These are phyloP conservation scores for Spinacia oleracea DNA, from an alignment of 179 eudicot genomes.

Conservation along the genomic window DNA sequence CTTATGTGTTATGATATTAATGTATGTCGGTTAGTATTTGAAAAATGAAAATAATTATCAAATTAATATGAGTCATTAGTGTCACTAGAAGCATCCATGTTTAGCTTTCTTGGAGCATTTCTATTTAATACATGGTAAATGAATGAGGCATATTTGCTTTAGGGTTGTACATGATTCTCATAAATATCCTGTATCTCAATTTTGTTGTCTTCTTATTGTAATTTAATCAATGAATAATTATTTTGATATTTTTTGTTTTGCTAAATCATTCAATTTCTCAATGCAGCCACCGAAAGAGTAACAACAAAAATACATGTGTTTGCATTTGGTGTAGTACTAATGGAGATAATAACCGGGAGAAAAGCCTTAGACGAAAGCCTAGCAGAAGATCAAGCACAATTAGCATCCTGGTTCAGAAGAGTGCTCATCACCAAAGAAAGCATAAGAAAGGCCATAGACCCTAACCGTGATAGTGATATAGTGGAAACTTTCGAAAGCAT, in stretches of 20 bases:
- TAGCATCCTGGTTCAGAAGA: conserved; percentile 42
- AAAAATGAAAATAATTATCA: neutral
- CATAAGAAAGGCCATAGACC: conserved; percentile 38
- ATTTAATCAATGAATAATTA: too few species aligned
- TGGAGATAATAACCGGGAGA: conserved; percentile 47
- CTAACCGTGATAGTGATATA: conserved; percentile 23
- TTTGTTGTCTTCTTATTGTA: too few species aligned
- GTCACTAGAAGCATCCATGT: conserved; percentile 1
- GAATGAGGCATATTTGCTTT: too few species aligned
- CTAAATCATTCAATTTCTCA: neutral
- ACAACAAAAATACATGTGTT: conserved; percentile 45
- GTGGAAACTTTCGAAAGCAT: conserved; percentile 36
- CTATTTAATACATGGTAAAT: neutral
- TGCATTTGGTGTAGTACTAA: conserved; percentile 42
- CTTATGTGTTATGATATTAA: neutral
- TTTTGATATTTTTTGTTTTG: neutral
- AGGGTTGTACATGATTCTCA: too few species aligned
- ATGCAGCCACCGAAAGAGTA: conserved; percentile 46
- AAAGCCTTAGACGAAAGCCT: conserved; percentile 43
- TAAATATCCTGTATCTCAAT: too few species aligned
- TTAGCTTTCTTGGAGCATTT: neutral
- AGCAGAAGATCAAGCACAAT: conserved; percentile 40
- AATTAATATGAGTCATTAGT: neutral
- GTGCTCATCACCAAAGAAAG: conserved; percentile 29
- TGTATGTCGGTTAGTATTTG: neutral